Evolutionary conservation across 345 rosid species (phyloP), one percentile per base, ranked within the genome.

Genomic region (Moringa oleifera): DNA sequence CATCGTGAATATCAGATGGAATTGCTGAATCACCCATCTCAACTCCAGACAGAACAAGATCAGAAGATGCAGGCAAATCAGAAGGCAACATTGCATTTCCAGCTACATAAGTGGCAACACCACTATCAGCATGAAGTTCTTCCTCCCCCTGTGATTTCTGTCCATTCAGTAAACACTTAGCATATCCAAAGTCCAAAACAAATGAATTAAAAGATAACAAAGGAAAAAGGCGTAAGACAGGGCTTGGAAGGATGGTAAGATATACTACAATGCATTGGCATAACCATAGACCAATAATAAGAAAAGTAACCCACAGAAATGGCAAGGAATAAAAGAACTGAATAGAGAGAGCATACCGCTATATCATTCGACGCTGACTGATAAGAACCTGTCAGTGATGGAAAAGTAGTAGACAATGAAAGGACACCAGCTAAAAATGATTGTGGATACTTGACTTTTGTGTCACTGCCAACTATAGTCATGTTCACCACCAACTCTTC

Each of bases 321-420:
- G n/a, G n/a, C n/a, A 19, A 33, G 50, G 13, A 5, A 6, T 49
- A 64, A 31, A 20, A 41, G 1, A 41, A 28, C 6, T 4, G 9
- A 11, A 41, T 7, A 15, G 47, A 11, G 12, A 67, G 6, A 69
- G 31, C 51, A 57, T 74, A 85, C 79, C 82, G 59, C 55, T 75
- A 60, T 59, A 61, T 75, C 79, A 74, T 70, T 58, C n/a, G 83
- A 67, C 52, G 57, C 64, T 51, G 77, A 66, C 59, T 55, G 74
- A 33, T 62, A 73, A 69, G 68, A 76, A 73, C 69, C 67, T 28
- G 86, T 67, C 49, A 68, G 64, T 51, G 85, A 77, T 0, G 91
- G 92, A 81, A 88, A 88, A 64, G 88, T 66, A 71, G 80, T 83
- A 25, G 96, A 81, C 54, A 94, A 82, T 66, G 97, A 86, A 70